Evolutionary conservation across 2,329 filamentous ascomycete genomes (phyloP).

Genomic region (Cladosporium halotolerans): DNA sequence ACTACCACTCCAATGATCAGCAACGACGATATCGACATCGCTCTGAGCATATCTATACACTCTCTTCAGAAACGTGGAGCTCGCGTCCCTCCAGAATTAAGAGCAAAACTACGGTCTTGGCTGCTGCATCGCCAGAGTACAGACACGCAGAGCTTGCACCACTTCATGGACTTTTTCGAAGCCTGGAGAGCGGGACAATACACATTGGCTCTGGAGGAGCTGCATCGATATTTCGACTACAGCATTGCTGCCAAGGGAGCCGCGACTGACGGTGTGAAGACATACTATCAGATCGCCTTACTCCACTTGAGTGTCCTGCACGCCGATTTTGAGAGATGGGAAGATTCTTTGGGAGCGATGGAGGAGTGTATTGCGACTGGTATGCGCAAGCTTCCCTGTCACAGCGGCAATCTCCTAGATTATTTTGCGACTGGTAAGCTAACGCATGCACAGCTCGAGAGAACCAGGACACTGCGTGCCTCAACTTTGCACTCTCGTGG

Average conservation of each 20-base stretch:
- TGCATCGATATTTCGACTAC: slow-evolving; percentile 96
- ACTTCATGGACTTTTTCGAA: slow-evolving; percentile 62
- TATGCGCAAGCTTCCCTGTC: slow-evolving; percentile 11
- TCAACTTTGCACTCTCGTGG: slow-evolving; percentile 96
- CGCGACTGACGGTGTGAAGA: slow-evolving; percentile 49
- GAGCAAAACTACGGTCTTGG: slow-evolving; percentile 55
- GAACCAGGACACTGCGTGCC: slow-evolving; percentile 82
- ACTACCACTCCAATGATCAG: slow-evolving; percentile 13
- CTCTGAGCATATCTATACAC: slow-evolving; percentile 83
- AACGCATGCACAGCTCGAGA: slow-evolving; percentile 57
- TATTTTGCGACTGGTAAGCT: background rate
- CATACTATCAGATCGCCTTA: slow-evolving; percentile 90
- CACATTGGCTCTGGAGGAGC: slow-evolving; percentile 77
- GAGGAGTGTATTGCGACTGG: slow-evolving; percentile 85
- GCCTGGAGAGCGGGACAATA: slow-evolving; percentile 89
- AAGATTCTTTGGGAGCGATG: slow-evolving; percentile 88
- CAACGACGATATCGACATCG: slow-evolving; percentile 26
- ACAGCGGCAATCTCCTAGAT: background rate
- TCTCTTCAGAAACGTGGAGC: slow-evolving; percentile 78
- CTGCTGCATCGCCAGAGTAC: slow-evolving; percentile 22
- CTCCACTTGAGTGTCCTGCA: slow-evolving; percentile 91
- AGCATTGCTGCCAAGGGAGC: slow-evolving; percentile 41
- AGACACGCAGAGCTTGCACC: slow-evolving; percentile 25
- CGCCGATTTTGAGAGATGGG: slow-evolving; percentile 87
- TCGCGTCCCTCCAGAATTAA: slow-evolving; percentile 69